phyloP scores from a whole-genome alignment of 2,329 filamentous ascomycete genomes.

The Erysiphe pulchra region DNA sequence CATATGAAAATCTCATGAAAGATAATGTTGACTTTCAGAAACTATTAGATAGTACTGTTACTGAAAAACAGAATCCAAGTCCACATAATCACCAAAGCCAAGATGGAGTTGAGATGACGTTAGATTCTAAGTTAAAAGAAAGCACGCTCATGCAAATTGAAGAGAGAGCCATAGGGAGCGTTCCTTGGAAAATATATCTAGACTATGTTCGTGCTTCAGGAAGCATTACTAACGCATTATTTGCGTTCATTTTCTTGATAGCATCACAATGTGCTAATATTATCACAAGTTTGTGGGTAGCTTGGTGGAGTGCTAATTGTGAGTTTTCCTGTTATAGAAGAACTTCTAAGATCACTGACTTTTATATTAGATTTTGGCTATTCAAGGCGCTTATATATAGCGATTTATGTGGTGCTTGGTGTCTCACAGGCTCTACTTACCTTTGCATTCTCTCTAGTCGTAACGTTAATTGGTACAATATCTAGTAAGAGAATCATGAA shows the following conservation, averaged over 20 bases:
- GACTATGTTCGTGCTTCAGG: slow-evolving; percentile 39
- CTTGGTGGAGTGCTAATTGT: slow-evolving; percentile 71
- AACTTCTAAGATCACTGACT: neutral
- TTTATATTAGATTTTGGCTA: slow-evolving; percentile 27
- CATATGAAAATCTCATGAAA: slow-evolving; percentile 48
- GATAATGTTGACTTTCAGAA: slow-evolving; percentile 31
- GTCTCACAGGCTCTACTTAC: slow-evolving; percentile 43
- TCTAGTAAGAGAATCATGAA: slow-evolving; percentile 64
- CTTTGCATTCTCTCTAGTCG: slow-evolving; percentile 54
- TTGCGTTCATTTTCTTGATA: slow-evolving; percentile 28
- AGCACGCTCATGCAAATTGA: slow-evolving; percentile 46
- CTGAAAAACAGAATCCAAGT: slow-evolving; percentile 18
- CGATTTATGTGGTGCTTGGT: slow-evolving; percentile 45
- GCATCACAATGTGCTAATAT: slow-evolving; percentile 61
- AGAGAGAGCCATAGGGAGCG: slow-evolving; percentile 34
- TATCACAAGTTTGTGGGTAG: slow-evolving; percentile 71
- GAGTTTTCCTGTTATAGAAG: slow-evolving; percentile 17
- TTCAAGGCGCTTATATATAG: slow-evolving; percentile 44
- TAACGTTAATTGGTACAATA: slow-evolving; percentile 58
- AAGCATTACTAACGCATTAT: slow-evolving; percentile 26
- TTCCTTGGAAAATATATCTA: slow-evolving; percentile 35
- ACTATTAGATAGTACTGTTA: slow-evolving; percentile 64
- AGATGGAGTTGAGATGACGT: slow-evolving; percentile 20
- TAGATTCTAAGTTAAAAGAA: slow-evolving; percentile 23
- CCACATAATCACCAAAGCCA: slow-evolving; percentile 25